Base-by-base conservation (phyloP, 169 alveolate genomes). In the Blepharisma undulans region DNA sequence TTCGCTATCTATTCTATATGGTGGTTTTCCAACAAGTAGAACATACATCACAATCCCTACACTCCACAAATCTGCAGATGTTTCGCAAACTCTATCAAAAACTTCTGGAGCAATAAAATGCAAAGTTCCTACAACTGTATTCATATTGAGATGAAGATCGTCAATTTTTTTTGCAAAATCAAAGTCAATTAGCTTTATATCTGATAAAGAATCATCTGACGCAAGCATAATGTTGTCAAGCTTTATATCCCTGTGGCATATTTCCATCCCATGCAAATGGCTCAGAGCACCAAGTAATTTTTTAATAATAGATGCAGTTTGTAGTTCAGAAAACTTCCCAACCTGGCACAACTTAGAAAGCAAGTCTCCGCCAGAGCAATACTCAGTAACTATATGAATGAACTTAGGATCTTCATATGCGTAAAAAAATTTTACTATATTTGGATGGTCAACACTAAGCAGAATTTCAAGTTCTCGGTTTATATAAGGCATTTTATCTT, bases 361-460 rank as follows among this genome's bases (percentile, higher is more conserved):
- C 8, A 86, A 66, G n/a, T 86, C 91, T 22, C 91, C 91, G 12
- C 91, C 91, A 0, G 72, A 30, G 29, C 80, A 86, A 4, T 16
- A 92, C 91, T 98, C 99, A 97, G 97, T 97, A 29, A 97, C 96
- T 81, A 98, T 76, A 92, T 96, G 97, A 29, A 96, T 95, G 90
- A 92, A 94, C 60, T 96, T 95, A 71, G 92, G 91, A 29, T 96
- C 97, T 76, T 92, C 96, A 91, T 94, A 97, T 29, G 87, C 90
- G 79, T 95, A 93, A 82, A 89, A 93, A 85, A 93, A 81, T 87
- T 90, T 93, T 76, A 88, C 82, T 71, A 93, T 89, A 90, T 93
- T 91, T 32, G 93, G 89, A 87, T 93, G 96, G 72, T 93, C 92
- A 60, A 6, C 93, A 93, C 27, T 91, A 82, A 93, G 94, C 36